Conservation (phyloP, 768 basidiomycete genomes). For the Auriscalpium vulgare region DNA sequence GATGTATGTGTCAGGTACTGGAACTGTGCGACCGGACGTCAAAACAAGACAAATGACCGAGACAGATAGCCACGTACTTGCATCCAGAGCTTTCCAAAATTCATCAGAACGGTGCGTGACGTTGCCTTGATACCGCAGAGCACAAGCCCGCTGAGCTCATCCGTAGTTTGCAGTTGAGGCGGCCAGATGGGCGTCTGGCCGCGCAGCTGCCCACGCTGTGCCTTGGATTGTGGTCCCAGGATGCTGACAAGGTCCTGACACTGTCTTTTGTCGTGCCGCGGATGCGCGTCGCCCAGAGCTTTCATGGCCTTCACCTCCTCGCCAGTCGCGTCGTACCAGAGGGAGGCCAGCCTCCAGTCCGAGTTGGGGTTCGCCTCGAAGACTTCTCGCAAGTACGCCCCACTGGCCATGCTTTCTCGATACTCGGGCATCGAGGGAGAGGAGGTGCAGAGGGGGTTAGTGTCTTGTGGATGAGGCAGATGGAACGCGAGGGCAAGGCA, state of each 20-base stretch:
- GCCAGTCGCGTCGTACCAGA: background rate
- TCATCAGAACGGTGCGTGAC: background rate
- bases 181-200: background rate
- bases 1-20: background rate
- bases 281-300: background rate
- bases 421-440: background rate
- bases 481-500: too few species aligned
- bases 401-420: background rate
- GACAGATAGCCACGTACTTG: background rate
- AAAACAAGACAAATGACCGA: background rate
- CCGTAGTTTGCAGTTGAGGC: background rate
- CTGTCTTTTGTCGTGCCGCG: too few species aligned
- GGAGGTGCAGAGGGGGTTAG: too few species aligned
- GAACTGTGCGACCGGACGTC: background rate
- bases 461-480: too few species aligned
- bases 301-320: background rate
- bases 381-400: background rate
- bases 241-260: too few species aligned
- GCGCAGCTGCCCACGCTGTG: background rate
- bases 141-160: background rate
- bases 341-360: background rate
- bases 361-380: background rate
- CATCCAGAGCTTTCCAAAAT: background rate
- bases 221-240: background rate
- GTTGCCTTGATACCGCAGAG: background rate